A percentile compares a stretch with the other conserved stretches of the same genome.
phyloP scores from a whole-genome alignment of 768 basidiomycete genomes.

The Collybiopsis confluens region DNA sequence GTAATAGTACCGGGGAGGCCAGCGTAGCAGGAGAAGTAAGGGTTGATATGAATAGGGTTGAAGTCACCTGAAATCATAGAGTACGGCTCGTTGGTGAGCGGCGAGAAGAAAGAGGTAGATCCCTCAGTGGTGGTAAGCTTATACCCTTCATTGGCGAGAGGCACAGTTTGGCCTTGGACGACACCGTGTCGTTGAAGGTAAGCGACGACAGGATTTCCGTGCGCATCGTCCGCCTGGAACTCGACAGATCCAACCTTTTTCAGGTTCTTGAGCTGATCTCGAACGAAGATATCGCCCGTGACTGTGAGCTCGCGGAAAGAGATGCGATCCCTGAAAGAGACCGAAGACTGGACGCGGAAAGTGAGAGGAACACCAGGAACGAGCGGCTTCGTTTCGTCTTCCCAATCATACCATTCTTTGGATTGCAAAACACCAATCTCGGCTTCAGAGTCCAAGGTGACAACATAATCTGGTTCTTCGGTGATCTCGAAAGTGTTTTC shows the following conservation, averaged over 20 bases:
- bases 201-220: conserved; percentile 90
- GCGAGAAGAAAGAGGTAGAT: conserved; percentile 70
- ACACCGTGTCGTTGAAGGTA: conserved; percentile 91
- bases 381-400: conserved; percentile 74
- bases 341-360: conserved; percentile 85
- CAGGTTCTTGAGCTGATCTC: conserved; percentile 82
- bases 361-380: conserved; percentile 77
- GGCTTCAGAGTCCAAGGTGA: conserved; percentile 71
- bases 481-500: conserved; percentile 94
- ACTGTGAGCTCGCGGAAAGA: conserved; percentile 80
- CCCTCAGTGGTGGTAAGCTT: conserved; percentile 62
- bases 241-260: conserved; percentile 87
- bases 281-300: conserved; percentile 79
- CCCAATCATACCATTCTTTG: conserved; percentile 99
- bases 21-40: conserved; percentile 94
- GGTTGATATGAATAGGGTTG: conserved; percentile 98
- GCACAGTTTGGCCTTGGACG: conserved; percentile 69
- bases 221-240: conserved; percentile 81
- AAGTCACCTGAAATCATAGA: conserved; percentile 96
- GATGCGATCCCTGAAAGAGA: conserved; percentile 88
- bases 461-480: conserved; percentile 84
- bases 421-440: conserved; percentile 87
- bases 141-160: conserved; percentile 85
- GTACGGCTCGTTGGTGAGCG: conserved; percentile 92
- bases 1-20: conserved; percentile 94